Percentiles rank a stretch among this genome's conserved stretches.
phyloP scores from a whole-genome alignment of 1,284 basidiomycete species.

The Ganoderma boninense region DNA sequence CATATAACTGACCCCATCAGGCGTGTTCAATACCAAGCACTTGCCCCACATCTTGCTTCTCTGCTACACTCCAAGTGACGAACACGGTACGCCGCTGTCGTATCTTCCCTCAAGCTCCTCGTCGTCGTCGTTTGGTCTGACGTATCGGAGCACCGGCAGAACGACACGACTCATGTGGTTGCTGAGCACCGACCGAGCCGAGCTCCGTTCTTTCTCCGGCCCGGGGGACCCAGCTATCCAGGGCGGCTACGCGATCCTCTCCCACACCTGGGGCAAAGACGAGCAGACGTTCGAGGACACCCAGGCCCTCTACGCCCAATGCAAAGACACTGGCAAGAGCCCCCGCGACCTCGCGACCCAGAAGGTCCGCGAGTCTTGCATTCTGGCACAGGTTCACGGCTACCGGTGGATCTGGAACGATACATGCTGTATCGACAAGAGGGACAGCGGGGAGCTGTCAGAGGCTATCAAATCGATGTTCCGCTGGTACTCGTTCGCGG shows the following conservation, averaged over 20 bases:
- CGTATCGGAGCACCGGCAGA: neutral
- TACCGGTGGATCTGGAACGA: conserved; percentile 19
- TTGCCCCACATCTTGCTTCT: neutral
- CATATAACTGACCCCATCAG: neutral
- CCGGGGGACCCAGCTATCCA: neutral
- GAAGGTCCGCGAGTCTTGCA: conserved; percentile 7
- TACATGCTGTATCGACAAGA: conserved; percentile 26
- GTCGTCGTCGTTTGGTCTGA: neutral
- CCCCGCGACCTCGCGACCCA: neutral
- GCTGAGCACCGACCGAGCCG: conserved; percentile 11
- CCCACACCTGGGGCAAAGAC: neutral
- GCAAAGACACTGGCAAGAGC: neutral
- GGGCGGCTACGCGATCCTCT: conserved; percentile 7
- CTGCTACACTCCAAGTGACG: neutral
- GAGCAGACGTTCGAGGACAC: conserved; percentile 7
- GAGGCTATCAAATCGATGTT: conserved; percentile 28
- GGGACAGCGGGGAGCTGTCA: conserved; percentile 19
- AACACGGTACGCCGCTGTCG: neutral
- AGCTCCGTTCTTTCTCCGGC: conserved; percentile 4
- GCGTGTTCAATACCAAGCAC: neutral
- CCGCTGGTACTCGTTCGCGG: conserved; percentile 13
- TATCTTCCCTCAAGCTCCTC: neutral
- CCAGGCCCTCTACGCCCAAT: neutral
- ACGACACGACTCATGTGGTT: conserved; percentile 8
- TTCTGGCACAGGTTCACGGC: neutral